Percentiles rank a stretch among this genome's conserved stretches.
Conservation (phyloP, 2,329 filamentous ascomycete species). For the Metarhizium sp. region DNA sequence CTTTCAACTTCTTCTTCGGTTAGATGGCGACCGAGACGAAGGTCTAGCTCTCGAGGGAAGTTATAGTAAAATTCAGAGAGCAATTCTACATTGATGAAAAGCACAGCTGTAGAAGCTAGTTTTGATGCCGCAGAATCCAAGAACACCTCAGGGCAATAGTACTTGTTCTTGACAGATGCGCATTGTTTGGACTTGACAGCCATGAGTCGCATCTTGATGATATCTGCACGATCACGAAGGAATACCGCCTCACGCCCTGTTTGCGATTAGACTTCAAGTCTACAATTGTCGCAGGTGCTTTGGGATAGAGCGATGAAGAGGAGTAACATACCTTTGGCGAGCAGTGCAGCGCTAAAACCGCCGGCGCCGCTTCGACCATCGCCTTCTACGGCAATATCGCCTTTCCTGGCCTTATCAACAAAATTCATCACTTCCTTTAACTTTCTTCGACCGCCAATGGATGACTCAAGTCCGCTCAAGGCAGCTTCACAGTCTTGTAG, state of each 20-base stretch:
- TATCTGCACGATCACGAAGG: slow-evolving; percentile 80
- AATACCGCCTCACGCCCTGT: slow-evolving; percentile 86
- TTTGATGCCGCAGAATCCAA: slow-evolving; percentile 96
- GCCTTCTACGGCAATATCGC: slow-evolving; percentile 76
- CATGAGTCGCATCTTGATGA: slow-evolving; percentile 80
- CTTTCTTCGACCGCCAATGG: slow-evolving; percentile 74
- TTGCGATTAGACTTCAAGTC: slow-evolving; percentile 13
- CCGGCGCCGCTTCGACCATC: slow-evolving; percentile 79
- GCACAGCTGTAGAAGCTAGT: slow-evolving; percentile 84
- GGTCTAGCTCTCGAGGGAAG: slow-evolving; percentile 87
- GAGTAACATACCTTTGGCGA: slow-evolving; percentile 60
- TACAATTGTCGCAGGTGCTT: neutral
- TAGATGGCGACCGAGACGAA: slow-evolving; percentile 73
- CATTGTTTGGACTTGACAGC: slow-evolving; percentile 91
- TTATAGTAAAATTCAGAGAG: slow-evolving; percentile 97
- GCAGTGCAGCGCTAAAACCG: slow-evolving; percentile 79
- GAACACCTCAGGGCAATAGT: slow-evolving; percentile 94
- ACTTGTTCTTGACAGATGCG: slow-evolving; percentile 75
- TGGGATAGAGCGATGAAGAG: neutral
- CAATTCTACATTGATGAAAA: slow-evolving; percentile 95
- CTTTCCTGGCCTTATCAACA: slow-evolving; percentile 80
- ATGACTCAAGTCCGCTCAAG: slow-evolving; percentile 63
- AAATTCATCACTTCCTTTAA: slow-evolving; percentile 83
- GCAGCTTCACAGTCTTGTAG: slow-evolving; percentile 75
- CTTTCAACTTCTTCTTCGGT: slow-evolving; percentile 72